Percentiles rank a stretch among this genome's conserved stretches.
These are phyloP conservation scores for Irpex sp. DNA, from an alignment of 1,284 basidiomycete genomes.

Conservation along the genomic window DNA sequence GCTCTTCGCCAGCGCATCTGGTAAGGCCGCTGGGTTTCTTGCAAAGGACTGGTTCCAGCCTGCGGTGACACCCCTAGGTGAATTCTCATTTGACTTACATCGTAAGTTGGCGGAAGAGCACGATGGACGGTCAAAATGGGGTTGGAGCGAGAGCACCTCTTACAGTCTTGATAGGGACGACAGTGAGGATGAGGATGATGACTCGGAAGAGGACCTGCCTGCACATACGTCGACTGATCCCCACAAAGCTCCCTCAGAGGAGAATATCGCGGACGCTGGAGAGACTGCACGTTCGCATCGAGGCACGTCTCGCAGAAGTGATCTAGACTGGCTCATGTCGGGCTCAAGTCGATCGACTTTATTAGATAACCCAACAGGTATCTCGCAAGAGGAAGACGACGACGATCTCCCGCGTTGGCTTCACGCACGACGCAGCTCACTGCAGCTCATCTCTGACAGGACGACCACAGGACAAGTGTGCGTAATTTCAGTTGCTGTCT, in stretches of 20 bases:
- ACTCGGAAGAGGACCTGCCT: not conserved
- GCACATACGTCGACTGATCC: not conserved
- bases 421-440: slow-evolving; percentile 15
- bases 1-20: slow-evolving; percentile 44
- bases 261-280: not conserved
- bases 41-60: slow-evolving; percentile 60
- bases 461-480: slow-evolving; percentile 44
- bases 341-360: slow-evolving; percentile 20
- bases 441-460: slow-evolving; percentile 27
- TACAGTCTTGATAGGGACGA: slow-evolving; percentile 25
- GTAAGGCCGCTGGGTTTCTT: slow-evolving; percentile 61
- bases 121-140: slow-evolving; percentile 48
- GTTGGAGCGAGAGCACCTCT: slow-evolving; percentile 38
- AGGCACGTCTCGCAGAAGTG: slow-evolving; percentile 4
- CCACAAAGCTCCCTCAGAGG: not conserved
- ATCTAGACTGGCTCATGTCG: slow-evolving; percentile 22
- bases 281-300: slow-evolving; percentile 3
- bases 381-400: not conserved
- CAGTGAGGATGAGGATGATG: slow-evolving; percentile 3
- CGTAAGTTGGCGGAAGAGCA: slow-evolving; percentile 45
- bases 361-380: slow-evolving; percentile 2
- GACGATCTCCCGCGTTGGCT: slow-evolving; percentile 23
- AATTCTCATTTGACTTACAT: slow-evolving; percentile 56
- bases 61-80: slow-evolving; percentile 42
- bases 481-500: slow-evolving; percentile 10